phyloP scores from a whole-genome alignment of 495 filamentous ascomycete species.

The Xylaria intraflava region DNA sequence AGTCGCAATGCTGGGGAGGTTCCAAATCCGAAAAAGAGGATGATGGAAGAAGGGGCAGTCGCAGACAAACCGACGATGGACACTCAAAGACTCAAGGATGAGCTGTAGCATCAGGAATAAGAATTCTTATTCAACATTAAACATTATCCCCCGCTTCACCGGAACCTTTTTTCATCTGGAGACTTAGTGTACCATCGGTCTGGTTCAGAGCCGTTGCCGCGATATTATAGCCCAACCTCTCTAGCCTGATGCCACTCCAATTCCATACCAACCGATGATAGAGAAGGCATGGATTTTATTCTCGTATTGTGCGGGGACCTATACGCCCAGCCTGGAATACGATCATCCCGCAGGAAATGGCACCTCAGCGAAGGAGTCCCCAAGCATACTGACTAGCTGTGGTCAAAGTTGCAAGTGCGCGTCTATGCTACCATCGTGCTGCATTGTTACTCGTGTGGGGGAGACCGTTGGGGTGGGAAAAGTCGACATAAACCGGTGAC shows the following conservation, averaged over 20 bases:
- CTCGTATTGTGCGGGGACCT: neutral
- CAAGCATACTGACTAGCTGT: neutral
- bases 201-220: neutral
- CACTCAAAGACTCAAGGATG: slow-evolving; percentile 28
- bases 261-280: neutral
- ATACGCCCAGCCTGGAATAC: neutral
- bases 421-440: neutral
- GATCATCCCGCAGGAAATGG: neutral
- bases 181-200: neutral
- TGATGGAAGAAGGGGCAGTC: slow-evolving; percentile 61
- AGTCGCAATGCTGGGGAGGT: slow-evolving; percentile 42
- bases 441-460: neutral
- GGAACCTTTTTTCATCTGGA: neutral
- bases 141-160: neutral
- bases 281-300: neutral
- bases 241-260: neutral
- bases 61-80: slow-evolving; percentile 20
- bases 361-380: neutral
- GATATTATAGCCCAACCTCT: neutral
- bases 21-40: slow-evolving; percentile 74
- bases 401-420: neutral
- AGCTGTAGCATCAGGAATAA: slow-evolving; percentile 28
- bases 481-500: neutral
- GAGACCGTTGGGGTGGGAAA: neutral
- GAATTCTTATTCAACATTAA: neutral